Evolutionary conservation across 169 alveolate genomes (phyloP).

Genomic region (Eimeria praecox): DNA sequence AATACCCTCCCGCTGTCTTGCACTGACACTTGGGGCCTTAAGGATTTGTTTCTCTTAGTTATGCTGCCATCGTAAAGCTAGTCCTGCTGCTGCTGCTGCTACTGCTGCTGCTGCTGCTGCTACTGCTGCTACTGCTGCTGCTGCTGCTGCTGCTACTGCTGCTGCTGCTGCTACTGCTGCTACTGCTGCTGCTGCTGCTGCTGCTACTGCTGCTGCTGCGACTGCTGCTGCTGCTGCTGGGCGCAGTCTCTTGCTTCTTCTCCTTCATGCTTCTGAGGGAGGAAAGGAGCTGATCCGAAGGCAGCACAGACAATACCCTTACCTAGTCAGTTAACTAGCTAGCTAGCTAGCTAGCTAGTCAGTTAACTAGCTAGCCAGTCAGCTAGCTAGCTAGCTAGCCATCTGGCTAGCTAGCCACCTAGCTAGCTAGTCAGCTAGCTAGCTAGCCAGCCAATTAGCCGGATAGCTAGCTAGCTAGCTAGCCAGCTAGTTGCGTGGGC

Average conservation of each 20-base stretch:
- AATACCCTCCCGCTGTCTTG: background rate
- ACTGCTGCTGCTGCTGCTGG: background rate
- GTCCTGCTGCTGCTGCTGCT: constrained; percentile 2
- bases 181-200: background rate
- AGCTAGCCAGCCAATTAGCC: too few relatives aligned
- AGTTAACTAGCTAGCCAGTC: too few relatives aligned
- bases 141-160: background rate
- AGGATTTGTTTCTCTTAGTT: background rate
- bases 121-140: background rate
- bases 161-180: background rate
- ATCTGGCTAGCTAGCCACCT: too few relatives aligned
- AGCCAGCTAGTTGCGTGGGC: background rate
- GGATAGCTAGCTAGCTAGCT: too few relatives aligned
- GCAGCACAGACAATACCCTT: too few relatives aligned
- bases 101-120: background rate
- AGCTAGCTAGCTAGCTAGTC: too few relatives aligned
- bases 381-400: too few relatives aligned
- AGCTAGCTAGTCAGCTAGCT: too few relatives aligned
- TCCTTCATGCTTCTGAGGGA: background rate
- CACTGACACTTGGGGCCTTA: too few relatives aligned
- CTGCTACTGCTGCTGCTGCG: background rate
- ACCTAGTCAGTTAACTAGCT: too few relatives aligned
- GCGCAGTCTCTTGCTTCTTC: background rate
- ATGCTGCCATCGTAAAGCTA: background rate
- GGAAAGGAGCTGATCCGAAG: too few relatives aligned